Base-by-base conservation (phyloP, 1,139 yeast genomes). In the Kluyveromyces marxianus region DNA sequence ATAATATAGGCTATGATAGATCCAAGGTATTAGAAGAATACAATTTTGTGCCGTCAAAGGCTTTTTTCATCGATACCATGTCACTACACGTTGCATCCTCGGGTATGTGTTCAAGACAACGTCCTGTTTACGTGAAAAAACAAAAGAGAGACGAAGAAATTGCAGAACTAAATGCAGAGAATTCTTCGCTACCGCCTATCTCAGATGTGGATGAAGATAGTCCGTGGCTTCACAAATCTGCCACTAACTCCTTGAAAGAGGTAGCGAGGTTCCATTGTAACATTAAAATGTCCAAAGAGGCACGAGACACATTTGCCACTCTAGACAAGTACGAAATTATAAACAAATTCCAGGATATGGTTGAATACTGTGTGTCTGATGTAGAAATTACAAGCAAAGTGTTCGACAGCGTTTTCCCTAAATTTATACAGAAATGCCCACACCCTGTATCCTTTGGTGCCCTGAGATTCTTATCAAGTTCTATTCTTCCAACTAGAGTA, bases 371-470 rank as follows among this genome's bases (percentile, higher is more conserved):
- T 72, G 89, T 96, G 1, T 69, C 68, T 10, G 99, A 94, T 67
- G 96, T 89, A 0, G 69, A 68, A 3, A 82, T 83, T 1, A 92
- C 98, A 0, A 84, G 74, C 58, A 68, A 70, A 50, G 90, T 92
- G 0, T 80, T 84, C 52, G 70, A 75, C 47, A 78, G 77, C 49
- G 75, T 89, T 0, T 76, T 83, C 41, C 96, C 96, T 0, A 68
- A 70, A 32, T 94, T 86, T 58, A 66, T 77, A 36, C 58, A 69
- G 30, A 76, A 79, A 44, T 80, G 90, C 32, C 96, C 97, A 0
- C 98, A 94, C 64, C 97, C 98, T 0, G 96, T 90, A 1, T 87
- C 95, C 26, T 85, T 92, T 69, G 92, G 95, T 1, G 97, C 96
- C 0, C 69, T 92, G 47, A 73, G 84, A 51, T 83, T 81, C 50